Base-by-base conservation (phyloP, 192 early-diverging fungal genomes). In the Podila verticillata region DNA sequence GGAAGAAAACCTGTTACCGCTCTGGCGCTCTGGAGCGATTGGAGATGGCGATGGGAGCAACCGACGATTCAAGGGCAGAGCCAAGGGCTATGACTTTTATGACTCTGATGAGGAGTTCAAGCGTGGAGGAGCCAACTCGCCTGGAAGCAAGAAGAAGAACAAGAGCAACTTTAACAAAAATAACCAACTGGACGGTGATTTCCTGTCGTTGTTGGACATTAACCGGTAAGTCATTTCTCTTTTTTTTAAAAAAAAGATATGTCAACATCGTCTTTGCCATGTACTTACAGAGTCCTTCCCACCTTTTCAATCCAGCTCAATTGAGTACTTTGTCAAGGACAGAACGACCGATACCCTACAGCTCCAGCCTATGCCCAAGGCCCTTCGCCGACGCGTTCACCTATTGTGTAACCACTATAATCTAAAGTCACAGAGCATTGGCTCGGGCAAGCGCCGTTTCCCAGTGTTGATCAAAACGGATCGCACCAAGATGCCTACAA, bases 381-480 rank as follows among this genome's bases (percentile, higher is more conserved):
- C 70, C 5, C 58, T 78, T 56, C 73, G 84, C 30, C 85, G 83
- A 54, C 82, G 86, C 29, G 62, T 88, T 4, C 84, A 88, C 56
- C 29, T 84, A 20, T 57, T 88, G 26, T 82, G 83, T 30, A 83
- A 73, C 26, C 74, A 79, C 28, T 88, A 88, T 48, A 84, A 84
- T 44, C 51, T 88, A 8, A 80, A 72, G 60, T 86, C 84, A 2
- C 75, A 82, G 48, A 88, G 86, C 51, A 36, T 81, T 66, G 86
- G 86, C 7, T 77, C 84, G 19, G 83, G 84, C 68, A 72, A 67
- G 24, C 68, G 73, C 22, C 66, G 72, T 24, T 82, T 70, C 49
- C 72, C 85, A 12, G 63, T 84, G 29, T 58, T 86, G 65, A 82
- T 82, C 51, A 88, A 88, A 62, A 86, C 85, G 4, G 67, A 84